These are phyloP conservation scores for Penicillium pancosmium DNA, from an alignment of 495 filamentous ascomycete species.

Conservation along the genomic window DNA sequence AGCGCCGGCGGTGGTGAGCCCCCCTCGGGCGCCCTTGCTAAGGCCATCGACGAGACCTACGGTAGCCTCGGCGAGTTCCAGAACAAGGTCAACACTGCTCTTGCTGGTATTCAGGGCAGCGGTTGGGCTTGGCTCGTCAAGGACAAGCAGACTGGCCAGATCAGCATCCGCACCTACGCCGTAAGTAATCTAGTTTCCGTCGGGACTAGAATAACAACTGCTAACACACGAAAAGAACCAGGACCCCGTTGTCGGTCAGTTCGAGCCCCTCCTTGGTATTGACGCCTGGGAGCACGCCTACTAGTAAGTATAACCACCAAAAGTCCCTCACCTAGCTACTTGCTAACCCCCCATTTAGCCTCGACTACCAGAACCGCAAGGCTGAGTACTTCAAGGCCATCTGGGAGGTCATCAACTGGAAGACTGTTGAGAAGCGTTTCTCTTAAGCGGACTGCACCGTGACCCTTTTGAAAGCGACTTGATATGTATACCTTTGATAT, in stretches of 20 bases:
- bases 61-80: constrained; percentile 74
- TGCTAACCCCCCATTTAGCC: constrained; percentile 55
- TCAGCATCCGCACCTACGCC: constrained; percentile 78
- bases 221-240: constrained; percentile 63
- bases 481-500: neutral
- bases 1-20: constrained; percentile 74
- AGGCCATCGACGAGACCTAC: constrained; percentile 76
- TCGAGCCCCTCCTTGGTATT: constrained; percentile 83
- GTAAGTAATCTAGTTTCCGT: constrained; percentile 36
- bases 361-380: constrained; percentile 99
- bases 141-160: constrained; percentile 73
- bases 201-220: neutral
- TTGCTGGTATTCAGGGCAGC: constrained; percentile 89
- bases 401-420: constrained; percentile 99
- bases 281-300: constrained; percentile 97
- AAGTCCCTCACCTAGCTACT: constrained; percentile 17
- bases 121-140: constrained; percentile 96
- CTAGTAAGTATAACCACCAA: constrained; percentile 51
- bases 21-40: constrained; percentile 61
- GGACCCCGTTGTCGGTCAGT: constrained; percentile 89
- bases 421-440: constrained; percentile 86
- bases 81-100: constrained; percentile 72
- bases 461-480: neutral
- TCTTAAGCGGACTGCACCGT: constrained; percentile 22
- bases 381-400: constrained; percentile 96